Evolutionary conservation across 345 rosid genomes (phyloP), one percentile per base, ranked within the genome.

Genomic region (Brassica incana): DNA sequence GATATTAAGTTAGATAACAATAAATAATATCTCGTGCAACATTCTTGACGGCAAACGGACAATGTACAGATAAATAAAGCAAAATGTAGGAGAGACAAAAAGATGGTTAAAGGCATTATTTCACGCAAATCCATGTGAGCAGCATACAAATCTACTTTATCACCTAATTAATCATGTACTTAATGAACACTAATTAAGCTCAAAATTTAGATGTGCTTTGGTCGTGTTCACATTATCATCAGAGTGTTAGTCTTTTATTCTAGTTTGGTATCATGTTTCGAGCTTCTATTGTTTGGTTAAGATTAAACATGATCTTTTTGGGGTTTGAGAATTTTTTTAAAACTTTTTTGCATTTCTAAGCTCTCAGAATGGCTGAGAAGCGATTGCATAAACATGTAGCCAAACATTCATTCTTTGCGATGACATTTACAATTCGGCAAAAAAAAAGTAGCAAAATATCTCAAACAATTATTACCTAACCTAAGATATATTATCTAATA

Each of bases 111-210:
- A 84, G 79, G 66, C 72, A 82, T 83, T 76, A 65, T 81, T 78
- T 81, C 73, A 67, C 64, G 70, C 78, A 54, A 78, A 35, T 59
- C 85, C 88, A 86, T 89, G 88, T 85, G 92, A 69, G 75, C 75
- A 81, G 84, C 92, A 87, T 68, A 71, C 32, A 61, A 78, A 61
- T 81, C 73, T 74, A 54, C 84, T 71, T 77, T 72, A 62, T 81
- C 60, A 65, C 64, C 82, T 72, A 75, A 61, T 67, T 77, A 82
- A 85, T 80, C 80, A 82, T 77, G n/a, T 71, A 45, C 64, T 76
- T 65, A 81, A 71, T 81, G 58, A 58, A 71, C 59, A 81, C 36
- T 76, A 59, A 33, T 48, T 64, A 64, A 43, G 8, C 63, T 65
- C 52, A 32, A 29, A 52, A 8, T 75, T 68, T 75, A 40, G 2